phyloP scores from a whole-genome alignment of 768 basidiomycete genomes.

The Mycena chlorophos region DNA sequence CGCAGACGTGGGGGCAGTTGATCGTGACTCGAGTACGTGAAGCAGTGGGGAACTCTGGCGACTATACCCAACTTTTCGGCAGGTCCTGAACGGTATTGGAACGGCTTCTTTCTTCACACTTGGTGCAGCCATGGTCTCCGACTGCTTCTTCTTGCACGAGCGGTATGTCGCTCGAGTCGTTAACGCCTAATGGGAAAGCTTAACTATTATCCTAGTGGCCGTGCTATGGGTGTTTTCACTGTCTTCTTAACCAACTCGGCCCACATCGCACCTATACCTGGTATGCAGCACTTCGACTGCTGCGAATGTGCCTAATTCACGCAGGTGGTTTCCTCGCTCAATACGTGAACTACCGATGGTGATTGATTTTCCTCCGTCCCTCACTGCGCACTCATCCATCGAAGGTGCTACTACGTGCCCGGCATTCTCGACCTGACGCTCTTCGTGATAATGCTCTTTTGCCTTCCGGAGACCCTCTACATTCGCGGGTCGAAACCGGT shows the following conservation, averaged over 20 bases:
- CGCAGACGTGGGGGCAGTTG: constrained; percentile 22
- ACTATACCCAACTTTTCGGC: background rate
- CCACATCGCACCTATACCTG: constrained; percentile 16
- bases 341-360: background rate
- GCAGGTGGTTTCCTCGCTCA: background rate
- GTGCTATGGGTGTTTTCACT: constrained; percentile 21
- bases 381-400: no score
- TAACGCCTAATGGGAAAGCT: background rate
- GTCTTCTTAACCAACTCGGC: constrained; percentile 20
- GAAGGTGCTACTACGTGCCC: constrained; percentile 23
- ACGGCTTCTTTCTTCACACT: constrained; percentile 20
- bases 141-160: constrained; percentile 26
- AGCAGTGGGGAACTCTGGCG: background rate
- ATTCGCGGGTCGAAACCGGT: constrained; percentile 11
- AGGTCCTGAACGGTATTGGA: constrained; percentile 22
- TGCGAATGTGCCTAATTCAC: no score
- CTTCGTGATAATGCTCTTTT: constrained; percentile 21
- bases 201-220: constrained; percentile 1
- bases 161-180: background rate
- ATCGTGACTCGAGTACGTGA: constrained; percentile 17
- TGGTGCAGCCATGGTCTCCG: constrained; percentile 20
- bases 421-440: constrained; percentile 16
- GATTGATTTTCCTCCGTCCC: no score
- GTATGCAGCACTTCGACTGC: no score
- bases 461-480: constrained; percentile 21